A percentile compares a stretch with the other conserved stretches of the same genome.
Evolutionary conservation across 2,329 filamentous ascomycete species (phyloP).

Genomic region (Lasiodiplodia gonubiensis): DNA sequence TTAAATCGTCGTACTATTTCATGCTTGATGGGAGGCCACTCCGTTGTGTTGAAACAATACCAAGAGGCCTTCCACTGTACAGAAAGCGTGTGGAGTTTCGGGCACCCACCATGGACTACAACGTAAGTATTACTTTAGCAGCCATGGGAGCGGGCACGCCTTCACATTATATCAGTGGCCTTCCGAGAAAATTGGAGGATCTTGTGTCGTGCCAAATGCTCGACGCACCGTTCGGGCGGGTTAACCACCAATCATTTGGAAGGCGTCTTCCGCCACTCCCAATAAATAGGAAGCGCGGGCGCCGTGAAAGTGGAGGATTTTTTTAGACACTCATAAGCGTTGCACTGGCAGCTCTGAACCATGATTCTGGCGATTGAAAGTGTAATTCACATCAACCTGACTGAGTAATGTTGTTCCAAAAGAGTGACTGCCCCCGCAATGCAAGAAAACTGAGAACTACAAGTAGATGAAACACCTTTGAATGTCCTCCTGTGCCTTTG

Average conservation of each 20-base stretch:
- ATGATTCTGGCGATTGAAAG: not conserved
- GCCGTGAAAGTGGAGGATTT: not conserved
- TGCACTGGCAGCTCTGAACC: too few relatives aligned
- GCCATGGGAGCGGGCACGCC: constrained; percentile 29
- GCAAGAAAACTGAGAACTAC: not conserved
- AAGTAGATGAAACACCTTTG: not conserved
- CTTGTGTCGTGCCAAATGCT: constrained; percentile 29
- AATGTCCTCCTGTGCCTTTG: not conserved
- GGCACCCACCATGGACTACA: not conserved
- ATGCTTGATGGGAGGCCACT: constrained; percentile 29
- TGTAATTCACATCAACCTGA: not conserved
- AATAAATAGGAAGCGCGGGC: constrained; percentile 6
- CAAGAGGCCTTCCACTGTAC: constrained; percentile 28
- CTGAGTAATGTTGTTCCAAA: too few relatives aligned
- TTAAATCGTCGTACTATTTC: constrained; percentile 30
- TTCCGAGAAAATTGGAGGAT: constrained; percentile 28
- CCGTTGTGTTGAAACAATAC: constrained; percentile 28
- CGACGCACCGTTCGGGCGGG: constrained; percentile 31
- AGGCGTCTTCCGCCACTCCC: constrained; percentile 29
- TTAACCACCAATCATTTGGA: constrained; percentile 23
- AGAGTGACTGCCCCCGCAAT: too few relatives aligned
- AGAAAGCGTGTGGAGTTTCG: constrained; percentile 28
- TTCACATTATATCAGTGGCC: constrained; percentile 31
- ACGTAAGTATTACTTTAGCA: constrained; percentile 20
- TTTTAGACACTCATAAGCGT: not conserved